A percentile compares a stretch with the other conserved stretches of the same genome.
These are phyloP conservation scores for Pleurotus platypus DNA, from an alignment of 768 basidiomycete species.

Conservation along the genomic window DNA sequence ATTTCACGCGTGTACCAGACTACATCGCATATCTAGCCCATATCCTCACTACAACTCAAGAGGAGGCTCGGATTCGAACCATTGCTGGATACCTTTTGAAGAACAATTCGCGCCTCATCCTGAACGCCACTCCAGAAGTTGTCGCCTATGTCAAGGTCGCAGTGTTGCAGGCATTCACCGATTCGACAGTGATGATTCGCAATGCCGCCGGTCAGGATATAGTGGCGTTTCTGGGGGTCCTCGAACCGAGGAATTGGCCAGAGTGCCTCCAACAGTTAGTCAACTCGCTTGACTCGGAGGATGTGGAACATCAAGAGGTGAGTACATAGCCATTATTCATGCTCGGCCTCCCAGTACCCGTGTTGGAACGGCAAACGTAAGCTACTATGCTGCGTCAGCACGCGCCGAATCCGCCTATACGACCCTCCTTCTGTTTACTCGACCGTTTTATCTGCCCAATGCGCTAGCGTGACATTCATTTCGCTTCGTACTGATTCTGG, in stretches of 20 bases:
- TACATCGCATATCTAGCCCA: constrained; percentile 96
- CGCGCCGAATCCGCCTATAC: neutral
- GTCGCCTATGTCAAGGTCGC: constrained; percentile 70
- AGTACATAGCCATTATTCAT: constrained; percentile 21
- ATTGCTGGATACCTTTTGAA: constrained; percentile 97
- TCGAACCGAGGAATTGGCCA: constrained; percentile 93
- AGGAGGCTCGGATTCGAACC: constrained; percentile 90
- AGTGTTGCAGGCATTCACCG: constrained; percentile 78
- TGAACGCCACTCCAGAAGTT: constrained; percentile 63
- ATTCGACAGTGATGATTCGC: constrained; percentile 82
- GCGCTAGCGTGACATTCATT: constrained; percentile 10
- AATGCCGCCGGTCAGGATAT: constrained; percentile 94
- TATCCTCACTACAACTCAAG: constrained; percentile 80
- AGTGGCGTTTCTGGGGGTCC: constrained; percentile 79
- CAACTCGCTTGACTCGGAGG: constrained; percentile 69
- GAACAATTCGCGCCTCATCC: constrained; percentile 84
- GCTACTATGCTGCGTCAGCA: neutral
- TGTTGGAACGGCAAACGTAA: constrained; percentile 3
- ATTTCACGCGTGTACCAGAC: constrained; percentile 84
- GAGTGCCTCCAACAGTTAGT: constrained; percentile 89
- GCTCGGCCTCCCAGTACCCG: neutral
- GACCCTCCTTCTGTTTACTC: neutral
- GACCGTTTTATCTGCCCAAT: constrained; percentile 1
- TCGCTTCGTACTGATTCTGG: constrained; percentile 14
- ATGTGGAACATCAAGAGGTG: constrained; percentile 85